These are phyloP conservation scores for Fusarium domesticum DNA, from an alignment of 2,329 filamentous ascomycete genomes.

Conservation along the genomic window DNA sequence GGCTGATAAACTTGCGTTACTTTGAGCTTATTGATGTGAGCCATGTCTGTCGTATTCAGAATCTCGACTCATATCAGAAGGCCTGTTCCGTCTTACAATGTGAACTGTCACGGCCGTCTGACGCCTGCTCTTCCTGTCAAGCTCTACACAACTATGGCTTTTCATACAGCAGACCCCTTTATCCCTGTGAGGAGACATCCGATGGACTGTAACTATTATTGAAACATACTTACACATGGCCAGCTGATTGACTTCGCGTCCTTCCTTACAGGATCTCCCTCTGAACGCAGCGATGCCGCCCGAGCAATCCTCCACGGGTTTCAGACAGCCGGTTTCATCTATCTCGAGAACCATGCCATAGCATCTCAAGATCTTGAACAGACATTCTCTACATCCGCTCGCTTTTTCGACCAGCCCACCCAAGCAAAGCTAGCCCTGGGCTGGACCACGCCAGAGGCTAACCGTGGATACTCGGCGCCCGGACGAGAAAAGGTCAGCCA, in stretches of 20 bases:
- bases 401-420: constrained; percentile 65
- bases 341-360: constrained; percentile 78
- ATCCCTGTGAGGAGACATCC: neutral
- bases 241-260: constrained; percentile 59
- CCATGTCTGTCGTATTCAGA: neutral
- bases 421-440: constrained; percentile 62
- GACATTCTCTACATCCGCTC: constrained; percentile 65
- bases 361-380: constrained; percentile 53
- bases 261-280: constrained; percentile 62
- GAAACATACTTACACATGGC: neutral
- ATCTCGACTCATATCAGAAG: neutral
- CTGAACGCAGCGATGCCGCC: constrained; percentile 63
- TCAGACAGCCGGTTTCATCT: constrained; percentile 84
- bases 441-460: constrained; percentile 71
- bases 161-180: neutral
- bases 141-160: neutral
- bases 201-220: neutral
- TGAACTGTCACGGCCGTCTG: neutral
- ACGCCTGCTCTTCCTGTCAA: neutral
- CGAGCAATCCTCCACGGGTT: constrained; percentile 74
- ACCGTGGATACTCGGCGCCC: constrained; percentile 68
- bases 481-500: constrained; percentile 70
- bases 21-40: neutral
- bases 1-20: neutral
- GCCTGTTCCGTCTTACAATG: neutral